Base-by-base conservation (phyloP, 2,329 filamentous ascomycete genomes). In the Tympanopsis confertula region DNA sequence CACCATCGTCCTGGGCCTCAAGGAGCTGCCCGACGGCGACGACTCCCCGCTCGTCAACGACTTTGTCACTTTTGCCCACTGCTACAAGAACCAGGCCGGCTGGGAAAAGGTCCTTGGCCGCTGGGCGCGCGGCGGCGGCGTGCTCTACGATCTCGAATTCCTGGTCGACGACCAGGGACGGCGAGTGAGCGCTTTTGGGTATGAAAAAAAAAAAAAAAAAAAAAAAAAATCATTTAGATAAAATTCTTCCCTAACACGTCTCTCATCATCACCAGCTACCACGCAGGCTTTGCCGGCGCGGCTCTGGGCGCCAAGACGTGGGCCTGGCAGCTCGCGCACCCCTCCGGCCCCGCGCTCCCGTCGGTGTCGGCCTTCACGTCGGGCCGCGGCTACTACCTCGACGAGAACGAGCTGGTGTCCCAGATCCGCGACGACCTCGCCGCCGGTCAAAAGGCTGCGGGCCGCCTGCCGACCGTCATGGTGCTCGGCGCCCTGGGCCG, bases 131-230 rank as follows among this genome's bases (percentile, higher is more conserved):
- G 86, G 85, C 41, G 76, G 78, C 39, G 85, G 86, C 47, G 80
- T 74, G 1, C 74, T 95, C 13, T 74, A 87, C 41, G 88, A 95
- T 51, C 71, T 95, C 26, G 88, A 94, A 56, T 95, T 94, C 56
- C 68, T 95, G 26, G 73, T 75, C 28, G 82, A 93, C 47, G 73
- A 79, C 45, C 69, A 64, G 20, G 83, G 83, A 26, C 68, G 82
- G 35, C 66, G 84, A 43, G 78, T 88, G 1, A 79, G 80, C 5
- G 78, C 78, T 1, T 86, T 86, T 49, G 73, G 80, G 13, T 19
- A 18, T 5, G 19, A 22, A 10, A 4, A 20, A 17, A 13, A 26
- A 28, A 12, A 28, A 12, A 12, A 12, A 12, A 12, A 29, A 26
- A 10, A 29, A 28, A 12, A 13, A 40, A 68, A 68, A 51, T 58